Evolutionary conservation across 345 rosid genomes (phyloP).

Genomic region (Alliaria petiolata): DNA sequence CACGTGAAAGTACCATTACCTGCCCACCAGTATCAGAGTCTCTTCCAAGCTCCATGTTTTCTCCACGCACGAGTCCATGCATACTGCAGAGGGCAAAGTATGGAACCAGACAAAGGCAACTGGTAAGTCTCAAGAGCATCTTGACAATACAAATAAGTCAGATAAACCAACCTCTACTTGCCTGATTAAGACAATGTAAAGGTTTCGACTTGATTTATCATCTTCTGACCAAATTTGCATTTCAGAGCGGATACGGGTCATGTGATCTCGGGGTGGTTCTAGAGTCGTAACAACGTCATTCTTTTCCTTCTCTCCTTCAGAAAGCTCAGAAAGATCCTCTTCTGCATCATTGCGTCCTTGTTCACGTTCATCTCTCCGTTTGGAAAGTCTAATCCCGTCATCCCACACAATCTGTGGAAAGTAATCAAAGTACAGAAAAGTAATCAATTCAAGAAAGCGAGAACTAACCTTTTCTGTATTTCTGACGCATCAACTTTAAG

Average conservation of each 20-base stretch:
- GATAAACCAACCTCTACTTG: constrained; percentile 12
- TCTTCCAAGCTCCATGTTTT: constrained; percentile 98
- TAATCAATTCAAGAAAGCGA: not conserved
- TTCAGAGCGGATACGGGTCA: constrained; percentile 59
- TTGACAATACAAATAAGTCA: not conserved
- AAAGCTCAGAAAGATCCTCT: constrained; percentile 78
- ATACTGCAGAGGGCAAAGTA: constrained; percentile 45
- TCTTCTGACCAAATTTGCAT: constrained; percentile 67
- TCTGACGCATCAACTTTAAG: too few relatives aligned
- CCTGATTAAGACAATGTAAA: constrained; percentile 84
- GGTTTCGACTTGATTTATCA: constrained; percentile 47
- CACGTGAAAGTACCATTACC: constrained; percentile 37
- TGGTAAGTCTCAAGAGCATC: constrained; percentile 1
- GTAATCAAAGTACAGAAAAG: not conserved
- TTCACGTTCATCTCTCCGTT: constrained; percentile 59
- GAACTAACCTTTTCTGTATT: not conserved
- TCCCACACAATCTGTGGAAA: constrained; percentile 60
- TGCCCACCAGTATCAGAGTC: constrained; percentile 99
- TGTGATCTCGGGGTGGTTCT: constrained; percentile 36
- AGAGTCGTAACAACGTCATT: constrained; percentile 31
- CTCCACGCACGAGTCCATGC: constrained; percentile 97
- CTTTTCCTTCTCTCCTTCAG: constrained; percentile 81
- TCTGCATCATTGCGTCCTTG: constrained; percentile 74
- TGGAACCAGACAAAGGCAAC: not conserved
- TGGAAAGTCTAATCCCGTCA: constrained; percentile 60